These are phyloP conservation scores for Diaporthe sp. DNA, from an alignment of 2,329 filamentous ascomycete genomes.

Conservation along the genomic window DNA sequence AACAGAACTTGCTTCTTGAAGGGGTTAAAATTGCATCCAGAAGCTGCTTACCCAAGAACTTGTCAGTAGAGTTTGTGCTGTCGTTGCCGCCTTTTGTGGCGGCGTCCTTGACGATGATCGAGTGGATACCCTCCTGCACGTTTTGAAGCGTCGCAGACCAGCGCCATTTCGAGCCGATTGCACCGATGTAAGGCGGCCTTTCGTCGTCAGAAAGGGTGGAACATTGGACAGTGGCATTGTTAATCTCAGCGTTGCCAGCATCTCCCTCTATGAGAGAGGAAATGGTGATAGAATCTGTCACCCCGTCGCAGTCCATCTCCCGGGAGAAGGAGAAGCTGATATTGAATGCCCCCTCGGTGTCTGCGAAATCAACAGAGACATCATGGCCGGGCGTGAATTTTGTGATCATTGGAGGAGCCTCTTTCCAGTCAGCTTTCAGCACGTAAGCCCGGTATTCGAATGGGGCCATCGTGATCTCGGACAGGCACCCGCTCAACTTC, in stretches of 20 bases:
- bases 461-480: conserved; percentile 60
- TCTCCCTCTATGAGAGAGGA: conserved; percentile 60
- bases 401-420: conserved; percentile 68
- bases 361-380: conserved; percentile 58
- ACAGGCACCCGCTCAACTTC: conserved; percentile 65
- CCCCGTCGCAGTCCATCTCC: conserved; percentile 67
- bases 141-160: conserved; percentile 63
- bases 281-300: conserved; percentile 60
- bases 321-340: conserved; percentile 69
- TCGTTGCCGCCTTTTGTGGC: conserved; percentile 52
- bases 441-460: conserved; percentile 72
- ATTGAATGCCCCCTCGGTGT: conserved; percentile 36
- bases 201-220: conserved; percentile 47
- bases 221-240: conserved; percentile 57
- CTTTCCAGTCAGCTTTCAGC: conserved; percentile 58
- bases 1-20: no score
- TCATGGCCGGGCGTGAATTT: conserved; percentile 72
- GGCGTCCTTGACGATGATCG: conserved; percentile 66
- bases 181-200: conserved; percentile 56
- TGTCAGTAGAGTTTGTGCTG: conserved; percentile 64
- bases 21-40: no score
- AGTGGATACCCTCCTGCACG: conserved; percentile 70
- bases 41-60: conserved; percentile 60
- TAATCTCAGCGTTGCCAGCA: conserved; percentile 54
- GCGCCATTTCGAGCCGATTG: conserved; percentile 63